phyloP scores from a whole-genome alignment of 2,329 filamentous ascomycete species.

The Penicillium sp. region DNA sequence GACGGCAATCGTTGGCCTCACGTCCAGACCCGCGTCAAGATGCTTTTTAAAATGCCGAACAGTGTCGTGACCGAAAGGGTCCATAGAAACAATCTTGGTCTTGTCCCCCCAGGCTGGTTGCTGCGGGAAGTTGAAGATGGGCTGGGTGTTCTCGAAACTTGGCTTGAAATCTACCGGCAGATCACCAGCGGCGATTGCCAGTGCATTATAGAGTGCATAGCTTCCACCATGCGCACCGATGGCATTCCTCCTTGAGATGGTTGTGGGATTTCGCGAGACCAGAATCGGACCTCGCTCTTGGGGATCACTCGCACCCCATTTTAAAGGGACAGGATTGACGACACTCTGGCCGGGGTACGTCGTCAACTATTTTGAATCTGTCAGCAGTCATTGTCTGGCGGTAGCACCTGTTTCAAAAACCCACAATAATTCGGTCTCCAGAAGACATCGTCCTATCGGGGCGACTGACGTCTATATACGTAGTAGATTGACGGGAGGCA shows the following conservation, averaged over 20 bases:
- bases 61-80: conserved; percentile 84
- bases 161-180: conserved; percentile 76
- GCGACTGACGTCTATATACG: no score
- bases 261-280: conserved; percentile 54
- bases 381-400: no score
- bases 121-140: conserved; percentile 79
- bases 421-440: no score
- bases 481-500: no score
- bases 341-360: conserved; percentile 59
- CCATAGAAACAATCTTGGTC: conserved; percentile 98
- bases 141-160: conserved; percentile 81
- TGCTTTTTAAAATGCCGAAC: conserved; percentile 75
- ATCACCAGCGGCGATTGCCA: conserved; percentile 88
- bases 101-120: conserved; percentile 85
- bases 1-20: conserved; percentile 85
- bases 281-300: conserved; percentile 78
- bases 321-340: conserved; percentile 83
- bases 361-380: no score
- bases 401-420: no score
- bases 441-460: no score
- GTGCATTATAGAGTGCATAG: conserved; percentile 91
- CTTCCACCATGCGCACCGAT: conserved; percentile 79
- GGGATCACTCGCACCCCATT: conserved; percentile 80
- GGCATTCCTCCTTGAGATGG: conserved; percentile 46
- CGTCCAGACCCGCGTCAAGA: conserved; percentile 68